Evolutionary conservation across 2,329 filamentous ascomycete genomes (phyloP), one percentile per base, ranked within the genome.

Genomic region (Epichloe scottii): DNA sequence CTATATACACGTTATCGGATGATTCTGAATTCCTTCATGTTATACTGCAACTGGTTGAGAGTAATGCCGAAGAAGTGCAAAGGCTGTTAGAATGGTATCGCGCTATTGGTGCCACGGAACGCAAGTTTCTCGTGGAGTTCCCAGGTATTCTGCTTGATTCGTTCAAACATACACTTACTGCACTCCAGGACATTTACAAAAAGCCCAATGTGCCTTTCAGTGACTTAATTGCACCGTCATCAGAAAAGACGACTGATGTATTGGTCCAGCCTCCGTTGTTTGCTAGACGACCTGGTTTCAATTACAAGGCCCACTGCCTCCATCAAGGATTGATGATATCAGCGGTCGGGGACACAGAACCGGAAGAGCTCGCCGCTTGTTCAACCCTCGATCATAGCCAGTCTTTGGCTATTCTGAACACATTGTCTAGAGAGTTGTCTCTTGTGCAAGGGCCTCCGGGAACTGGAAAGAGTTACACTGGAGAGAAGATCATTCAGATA

Each of bases 391-490:
- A 86, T 55, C 51, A 58, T 1, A 72, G 70, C 0, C 75, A 79
- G 53, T 72, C 74, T 4, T 52, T 56, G 4, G 78, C 80, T 2
- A 61, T 85, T 0, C 55, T 82, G 0, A 65, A 72, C 17, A 71
- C 78, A 3, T 63, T 87, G 0, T 1, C 69, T 0, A 69, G 72
- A 1, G 71, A 72, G 35, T 62, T 85, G 8, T 75, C 79, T 1
- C 67, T 86, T 4, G 82, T 86, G 11, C 82, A 87, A 65, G 84
- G 84, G 0, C 84, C 84, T 0, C 84, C 84, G 0, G 84, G 84
- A 0, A 87, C 84, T 0, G 84, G 84, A 0, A 87, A 87, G 59
- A 77, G 71, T 4, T 85, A 75, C 55, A 71, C 75, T 0, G 82
- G 82, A 3, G 71, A 79, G 2, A 70, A 75, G 42, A 61, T 86